phyloP scores from a whole-genome alignment of 1,284 basidiomycete species.

The Xerocomus nothofagi region DNA sequence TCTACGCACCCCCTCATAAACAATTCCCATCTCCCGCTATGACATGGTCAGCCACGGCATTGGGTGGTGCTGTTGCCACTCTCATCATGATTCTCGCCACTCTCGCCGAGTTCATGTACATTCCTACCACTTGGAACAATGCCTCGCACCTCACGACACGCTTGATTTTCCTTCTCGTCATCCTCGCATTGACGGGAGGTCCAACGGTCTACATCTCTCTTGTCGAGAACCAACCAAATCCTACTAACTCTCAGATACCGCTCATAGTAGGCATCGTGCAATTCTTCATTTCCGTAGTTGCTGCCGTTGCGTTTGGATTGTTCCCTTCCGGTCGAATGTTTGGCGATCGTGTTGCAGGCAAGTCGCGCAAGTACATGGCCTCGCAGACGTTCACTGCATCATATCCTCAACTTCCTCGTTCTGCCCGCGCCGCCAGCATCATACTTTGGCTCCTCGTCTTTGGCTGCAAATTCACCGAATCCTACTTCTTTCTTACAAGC shows the following conservation, averaged over 20 bases:
- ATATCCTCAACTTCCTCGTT: constrained; percentile 73
- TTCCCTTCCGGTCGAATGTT: constrained; percentile 94
- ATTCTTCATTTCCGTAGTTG: constrained; percentile 83
- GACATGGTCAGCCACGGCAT: constrained; percentile 90
- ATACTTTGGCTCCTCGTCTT: constrained; percentile 89
- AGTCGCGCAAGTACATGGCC: constrained; percentile 92
- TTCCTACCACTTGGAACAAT: constrained; percentile 98
- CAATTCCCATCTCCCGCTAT: constrained; percentile 68
- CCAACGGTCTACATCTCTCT: constrained; percentile 90
- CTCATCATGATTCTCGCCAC: constrained; percentile 91
- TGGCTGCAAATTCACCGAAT: constrained; percentile 89
- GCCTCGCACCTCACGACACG: constrained; percentile 91
- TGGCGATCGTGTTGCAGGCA: constrained; percentile 92
- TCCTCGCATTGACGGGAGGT: constrained; percentile 83
- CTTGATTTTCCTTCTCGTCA: constrained; percentile 82
- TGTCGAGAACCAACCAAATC: constrained; percentile 60
- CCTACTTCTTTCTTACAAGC: constrained; percentile 93
- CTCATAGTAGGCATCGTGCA: constrained; percentile 88
- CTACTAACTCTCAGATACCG: constrained; percentile 55
- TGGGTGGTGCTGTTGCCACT: constrained; percentile 89
- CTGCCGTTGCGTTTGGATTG: constrained; percentile 77
- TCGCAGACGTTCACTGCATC: constrained; percentile 97
- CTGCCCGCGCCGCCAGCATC: constrained; percentile 77
- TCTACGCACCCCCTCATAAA: constrained; percentile 75
- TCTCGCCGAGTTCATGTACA: constrained; percentile 89